Evolutionary conservation across 78 protist species (phyloP).

Genomic region (Speleostelium caveatum): DNA sequence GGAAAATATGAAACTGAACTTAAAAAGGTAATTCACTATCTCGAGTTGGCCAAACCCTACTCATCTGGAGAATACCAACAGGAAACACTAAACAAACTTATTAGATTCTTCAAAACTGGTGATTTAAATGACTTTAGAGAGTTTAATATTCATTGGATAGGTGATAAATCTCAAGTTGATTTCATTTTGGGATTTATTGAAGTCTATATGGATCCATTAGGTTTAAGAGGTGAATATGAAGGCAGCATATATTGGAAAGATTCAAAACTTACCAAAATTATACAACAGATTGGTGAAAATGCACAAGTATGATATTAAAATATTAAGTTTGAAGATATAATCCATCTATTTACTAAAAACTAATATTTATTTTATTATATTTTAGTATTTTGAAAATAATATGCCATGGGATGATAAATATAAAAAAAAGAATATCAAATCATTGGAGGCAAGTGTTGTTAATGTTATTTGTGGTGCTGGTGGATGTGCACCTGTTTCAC

Average conservation of each 20-base stretch:
- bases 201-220: slow-evolving; percentile 6
- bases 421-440: not conserved
- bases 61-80: not conserved
- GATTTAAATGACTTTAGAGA: not conserved
- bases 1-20: not conserved
- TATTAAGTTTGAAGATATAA: no score
- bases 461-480: not conserved
- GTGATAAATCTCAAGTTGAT: not conserved
- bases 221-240: slow-evolving; percentile 2
- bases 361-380: no score
- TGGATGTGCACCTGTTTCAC: not conserved
- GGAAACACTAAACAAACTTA: not conserved
- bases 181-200: slow-evolving; percentile 15
- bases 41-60: not conserved
- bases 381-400: slow-evolving; percentile 4
- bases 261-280: not conserved
- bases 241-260: not conserved
- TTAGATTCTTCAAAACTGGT: slow-evolving; percentile 2
- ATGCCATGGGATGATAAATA: slow-evolving; percentile 24
- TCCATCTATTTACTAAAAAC: no score
- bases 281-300: not conserved
- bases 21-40: not conserved
- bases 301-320: no score
- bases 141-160: not conserved
- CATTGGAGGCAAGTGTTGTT: not conserved